phyloP scores from a whole-genome alignment of 805 yeast genomes.

The Metschnikowia cubensis region DNA sequence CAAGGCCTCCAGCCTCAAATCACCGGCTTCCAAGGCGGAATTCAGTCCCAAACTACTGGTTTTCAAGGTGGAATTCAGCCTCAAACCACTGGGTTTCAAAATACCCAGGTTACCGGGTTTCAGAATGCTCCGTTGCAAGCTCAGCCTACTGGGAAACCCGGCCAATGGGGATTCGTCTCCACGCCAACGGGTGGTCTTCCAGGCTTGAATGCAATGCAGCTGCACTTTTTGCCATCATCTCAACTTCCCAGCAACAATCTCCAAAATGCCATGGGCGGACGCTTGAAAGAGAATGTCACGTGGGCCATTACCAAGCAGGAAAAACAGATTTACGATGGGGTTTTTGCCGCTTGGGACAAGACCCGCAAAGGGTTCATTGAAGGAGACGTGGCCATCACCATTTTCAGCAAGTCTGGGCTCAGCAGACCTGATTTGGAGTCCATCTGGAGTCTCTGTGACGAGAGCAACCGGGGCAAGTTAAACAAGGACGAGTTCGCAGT shows the following conservation, averaged over 20 bases:
- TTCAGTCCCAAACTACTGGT: slow-evolving; percentile 57
- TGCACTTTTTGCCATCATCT: slow-evolving; percentile 59
- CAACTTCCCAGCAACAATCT: slow-evolving; percentile 34
- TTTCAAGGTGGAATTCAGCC: slow-evolving; percentile 16
- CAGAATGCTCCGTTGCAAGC: slow-evolving; percentile 32
- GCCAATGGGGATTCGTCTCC: slow-evolving; percentile 76
- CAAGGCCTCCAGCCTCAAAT: slow-evolving; percentile 14
- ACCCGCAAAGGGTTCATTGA: slow-evolving; percentile 62
- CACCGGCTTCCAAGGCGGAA: slow-evolving; percentile 19
- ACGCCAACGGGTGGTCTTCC: slow-evolving; percentile 69
- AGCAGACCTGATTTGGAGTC: slow-evolving; percentile 79
- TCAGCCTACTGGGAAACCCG: slow-evolving; percentile 65
- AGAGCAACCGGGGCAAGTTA: slow-evolving; percentile 75
- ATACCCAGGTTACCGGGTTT: background rate
- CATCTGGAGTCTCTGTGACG: slow-evolving; percentile 88
- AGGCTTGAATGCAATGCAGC: slow-evolving; percentile 62
- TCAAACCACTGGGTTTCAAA: slow-evolving; percentile 5
- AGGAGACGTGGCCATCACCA: slow-evolving; percentile 77
- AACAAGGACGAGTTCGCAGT: slow-evolving; percentile 90
- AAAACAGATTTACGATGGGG: slow-evolving; percentile 77
- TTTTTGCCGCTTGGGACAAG: slow-evolving; percentile 85
- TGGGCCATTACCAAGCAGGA: slow-evolving; percentile 88
- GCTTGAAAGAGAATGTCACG: slow-evolving; percentile 51
- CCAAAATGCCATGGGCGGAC: slow-evolving; percentile 42
- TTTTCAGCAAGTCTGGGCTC: slow-evolving; percentile 89